Evolutionary conservation across 495 filamentous ascomycete genomes (phyloP), one percentile per base, ranked within the genome.

Genomic region (Penicillium riverlandense): DNA sequence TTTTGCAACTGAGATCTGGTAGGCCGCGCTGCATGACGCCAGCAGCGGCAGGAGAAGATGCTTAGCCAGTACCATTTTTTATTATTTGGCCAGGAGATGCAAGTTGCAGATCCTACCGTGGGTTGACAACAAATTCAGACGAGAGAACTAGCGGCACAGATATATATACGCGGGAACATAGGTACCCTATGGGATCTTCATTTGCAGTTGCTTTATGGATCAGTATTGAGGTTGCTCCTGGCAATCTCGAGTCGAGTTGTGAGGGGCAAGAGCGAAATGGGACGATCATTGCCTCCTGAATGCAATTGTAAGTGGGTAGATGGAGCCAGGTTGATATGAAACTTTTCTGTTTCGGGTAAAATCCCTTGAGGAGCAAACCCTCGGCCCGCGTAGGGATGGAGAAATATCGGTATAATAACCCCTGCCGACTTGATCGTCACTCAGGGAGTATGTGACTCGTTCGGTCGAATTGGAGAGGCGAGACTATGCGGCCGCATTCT

Each of bases 1-100:
- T 38, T 59, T 67, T 5, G 66, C 60, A 44, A 80, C 75, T 3
- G 63, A 54, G 35, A 66, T 56, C 4, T 61, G 45, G 29, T 63
- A 53, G 8, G 63, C 63, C 7, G 54, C 46, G 41, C 52, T 45
- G 39, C 52, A 57, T 4, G 55, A 49, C 14, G 59, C 62, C 48
- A 63, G 37, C 35, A 65, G 43, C 1, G 62, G 48, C 50, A 63
- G 29, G 13, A 65, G 42, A 42, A 63, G 40, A 35, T 49, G 51
- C 40, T 54, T 38, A 30, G 27, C 52, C 30, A 65, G 43, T 47
- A 63, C 54, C 14, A 38, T 55, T 13, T 22, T 38, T 37, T 35
- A 30, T 41, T 32, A n/a, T n/a, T 12, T 10, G 32, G 37, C 12
- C 14, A 36, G 28, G 30, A 36, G 41, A 40, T 44, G 45, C 32